Evolutionary conservation across 202 grass and related monocot species (phyloP).

Genomic region (Eragrostis tef): DNA sequence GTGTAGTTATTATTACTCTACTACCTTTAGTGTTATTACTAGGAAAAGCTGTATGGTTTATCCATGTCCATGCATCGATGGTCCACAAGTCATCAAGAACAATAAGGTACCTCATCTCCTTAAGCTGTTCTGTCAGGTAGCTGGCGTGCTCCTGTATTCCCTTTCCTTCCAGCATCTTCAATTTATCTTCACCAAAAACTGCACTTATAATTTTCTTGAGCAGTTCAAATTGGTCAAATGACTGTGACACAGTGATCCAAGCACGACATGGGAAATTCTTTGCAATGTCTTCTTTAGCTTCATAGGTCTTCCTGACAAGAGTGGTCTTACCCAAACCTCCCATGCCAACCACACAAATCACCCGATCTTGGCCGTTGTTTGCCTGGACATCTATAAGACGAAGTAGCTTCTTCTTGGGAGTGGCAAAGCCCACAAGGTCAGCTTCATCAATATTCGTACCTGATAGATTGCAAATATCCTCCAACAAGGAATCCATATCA

Average conservation of each 20-base stretch:
- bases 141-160: too few relatives aligned
- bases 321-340: not conserved
- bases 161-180: too few relatives aligned
- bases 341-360: not conserved
- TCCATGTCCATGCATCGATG: too few relatives aligned
- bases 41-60: too few relatives aligned
- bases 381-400: not conserved
- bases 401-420: not conserved
- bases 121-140: too few relatives aligned
- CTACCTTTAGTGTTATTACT: too few relatives aligned
- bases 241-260: too few relatives aligned
- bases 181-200: too few relatives aligned
- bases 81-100: too few relatives aligned
- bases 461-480: slow-evolving; percentile 16
- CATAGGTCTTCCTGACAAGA: not conserved
- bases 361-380: not conserved
- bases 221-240: too few relatives aligned
- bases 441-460: not conserved
- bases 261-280: not conserved
- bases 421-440: not conserved
- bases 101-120: too few relatives aligned
- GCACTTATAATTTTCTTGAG: not conserved
- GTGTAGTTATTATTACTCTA: too few relatives aligned
- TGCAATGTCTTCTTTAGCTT: not conserved
- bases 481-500: not conserved